Conservation (phyloP, 768 basidiomycete genomes). For the Calocybe cyanea region DNA sequence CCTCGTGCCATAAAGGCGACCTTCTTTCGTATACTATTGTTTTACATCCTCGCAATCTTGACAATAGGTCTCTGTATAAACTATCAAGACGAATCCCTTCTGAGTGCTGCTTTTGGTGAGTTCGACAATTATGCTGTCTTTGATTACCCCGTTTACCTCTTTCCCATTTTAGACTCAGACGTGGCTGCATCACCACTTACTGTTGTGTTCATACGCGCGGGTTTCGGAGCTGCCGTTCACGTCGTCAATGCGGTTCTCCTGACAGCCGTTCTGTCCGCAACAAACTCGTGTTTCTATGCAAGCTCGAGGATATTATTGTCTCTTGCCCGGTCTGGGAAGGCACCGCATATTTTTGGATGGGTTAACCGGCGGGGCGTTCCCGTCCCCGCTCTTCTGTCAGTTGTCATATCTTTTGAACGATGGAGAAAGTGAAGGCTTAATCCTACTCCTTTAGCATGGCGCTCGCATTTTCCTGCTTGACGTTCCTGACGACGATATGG, state of each 20-base stretch:
- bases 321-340: conserved; percentile 62
- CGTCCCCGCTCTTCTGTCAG: conserved; percentile 48
- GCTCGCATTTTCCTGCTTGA: conserved; percentile 43
- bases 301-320: conserved; percentile 58
- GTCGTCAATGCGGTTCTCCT: conserved; percentile 66
- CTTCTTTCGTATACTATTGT: conserved; percentile 61
- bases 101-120: conserved; percentile 41
- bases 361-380: conserved; percentile 66
- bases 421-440: conserved; percentile 15
- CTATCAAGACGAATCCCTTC: conserved; percentile 50
- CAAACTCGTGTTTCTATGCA: conserved; percentile 63
- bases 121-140: neutral
- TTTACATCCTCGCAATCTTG: conserved; percentile 61
- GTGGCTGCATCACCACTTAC: conserved; percentile 61
- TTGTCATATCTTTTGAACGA: conserved; percentile 16
- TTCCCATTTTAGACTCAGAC: conserved; percentile 32
- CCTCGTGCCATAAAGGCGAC: conserved; percentile 66
- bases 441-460: conserved; percentile 32
- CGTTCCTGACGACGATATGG: conserved; percentile 59
- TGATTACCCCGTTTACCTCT: neutral
- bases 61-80: conserved; percentile 67
- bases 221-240: conserved; percentile 58
- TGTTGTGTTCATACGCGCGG: conserved; percentile 58
- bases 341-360: conserved; percentile 61
- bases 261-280: conserved; percentile 62